Evolutionary conservation across 208 protist species (phyloP).

Genomic region (Herpetomonas samuelpessoai): DNA sequence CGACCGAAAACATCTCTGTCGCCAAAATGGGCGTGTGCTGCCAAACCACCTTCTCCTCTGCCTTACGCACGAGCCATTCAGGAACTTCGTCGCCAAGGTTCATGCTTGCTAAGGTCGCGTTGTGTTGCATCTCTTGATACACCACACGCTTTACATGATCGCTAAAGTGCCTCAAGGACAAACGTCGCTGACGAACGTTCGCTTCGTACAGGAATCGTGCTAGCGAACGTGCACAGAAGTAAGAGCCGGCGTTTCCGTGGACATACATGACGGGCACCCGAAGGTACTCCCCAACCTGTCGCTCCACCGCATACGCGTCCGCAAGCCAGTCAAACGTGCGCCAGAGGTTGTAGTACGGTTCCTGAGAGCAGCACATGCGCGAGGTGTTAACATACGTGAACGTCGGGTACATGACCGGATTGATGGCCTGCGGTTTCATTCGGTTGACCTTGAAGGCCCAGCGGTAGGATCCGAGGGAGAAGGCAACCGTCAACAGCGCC

Average conservation of each 20-base stretch:
- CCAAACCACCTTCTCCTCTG: constrained; percentile 39
- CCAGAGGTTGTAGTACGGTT: constrained; percentile 57
- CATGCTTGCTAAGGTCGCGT: constrained; percentile 9
- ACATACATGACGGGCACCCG: constrained; percentile 72
- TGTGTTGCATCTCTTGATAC: constrained; percentile 12
- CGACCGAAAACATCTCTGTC: constrained; percentile 58
- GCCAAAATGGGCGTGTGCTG: constrained; percentile 49
- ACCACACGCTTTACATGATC: constrained; percentile 36
- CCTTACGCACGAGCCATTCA: constrained; percentile 21
- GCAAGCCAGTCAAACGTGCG: constrained; percentile 64
- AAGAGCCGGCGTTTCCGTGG: constrained; percentile 81
- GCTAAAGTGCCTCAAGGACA: constrained; percentile 23
- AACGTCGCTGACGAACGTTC: constrained; percentile 39
- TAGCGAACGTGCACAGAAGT: constrained; percentile 63
- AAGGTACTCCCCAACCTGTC: constrained; percentile 18
- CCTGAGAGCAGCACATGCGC: constrained; percentile 19
- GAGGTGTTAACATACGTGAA: constrained; percentile 39
- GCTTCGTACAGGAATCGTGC: constrained; percentile 67
- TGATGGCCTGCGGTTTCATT: constrained; percentile 49
- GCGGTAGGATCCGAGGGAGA: constrained; percentile 34
- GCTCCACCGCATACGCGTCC: constrained; percentile 39
- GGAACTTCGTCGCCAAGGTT: constrained; percentile 33
- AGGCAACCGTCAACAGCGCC: constrained; percentile 19
- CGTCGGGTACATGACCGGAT: constrained; percentile 42
- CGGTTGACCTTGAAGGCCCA: constrained; percentile 44